These are phyloP conservation scores for Rhodotorula glutinis DNA, from an alignment of 1,284 basidiomycete species.

Conservation along the genomic window DNA sequence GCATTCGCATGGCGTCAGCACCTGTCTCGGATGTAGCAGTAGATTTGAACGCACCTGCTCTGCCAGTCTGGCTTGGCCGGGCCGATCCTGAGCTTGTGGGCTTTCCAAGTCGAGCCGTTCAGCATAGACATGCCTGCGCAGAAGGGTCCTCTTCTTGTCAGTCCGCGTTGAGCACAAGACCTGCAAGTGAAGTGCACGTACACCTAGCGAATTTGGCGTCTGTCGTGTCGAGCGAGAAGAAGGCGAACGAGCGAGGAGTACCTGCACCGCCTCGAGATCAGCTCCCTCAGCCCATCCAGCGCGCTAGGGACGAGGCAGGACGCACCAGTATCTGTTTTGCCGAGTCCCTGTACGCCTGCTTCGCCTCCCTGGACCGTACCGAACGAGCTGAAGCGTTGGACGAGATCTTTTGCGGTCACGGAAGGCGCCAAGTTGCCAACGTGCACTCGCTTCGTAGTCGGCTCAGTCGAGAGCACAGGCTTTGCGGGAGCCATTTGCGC, in stretches of 20 bases:
- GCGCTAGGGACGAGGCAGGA: no score
- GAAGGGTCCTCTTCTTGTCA: no score
- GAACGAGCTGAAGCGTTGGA: conserved; percentile 35
- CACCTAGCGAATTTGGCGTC: conserved; percentile 31
- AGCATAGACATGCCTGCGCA: conserved; percentile 37
- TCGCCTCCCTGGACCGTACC: conserved; percentile 24
- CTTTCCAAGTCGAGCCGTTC: conserved; percentile 39
- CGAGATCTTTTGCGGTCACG: conserved; percentile 27
- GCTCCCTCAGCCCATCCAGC: neutral
- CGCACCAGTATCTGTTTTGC: conserved; percentile 21
- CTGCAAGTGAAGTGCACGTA: neutral
- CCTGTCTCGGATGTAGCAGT: rapidly evolving
- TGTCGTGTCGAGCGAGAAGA: conserved; percentile 33
- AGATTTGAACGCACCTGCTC: conserved; percentile 10
- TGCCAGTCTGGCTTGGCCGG: conserved; percentile 33
- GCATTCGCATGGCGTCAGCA: neutral
- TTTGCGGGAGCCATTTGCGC: conserved; percentile 2
- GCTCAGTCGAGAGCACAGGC: conserved; percentile 10
- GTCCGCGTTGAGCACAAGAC: no score
- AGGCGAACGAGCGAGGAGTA: conserved; percentile 27
- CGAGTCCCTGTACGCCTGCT: conserved; percentile 24
- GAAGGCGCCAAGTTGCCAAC: conserved; percentile 30
- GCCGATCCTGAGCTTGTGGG: conserved; percentile 37
- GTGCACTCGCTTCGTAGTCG: conserved; percentile 27
- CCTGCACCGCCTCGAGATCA: conserved; percentile 12